phyloP scores from a whole-genome alignment of 2,329 filamentous ascomycete genomes.

The Pestalotiopsis sp. region DNA sequence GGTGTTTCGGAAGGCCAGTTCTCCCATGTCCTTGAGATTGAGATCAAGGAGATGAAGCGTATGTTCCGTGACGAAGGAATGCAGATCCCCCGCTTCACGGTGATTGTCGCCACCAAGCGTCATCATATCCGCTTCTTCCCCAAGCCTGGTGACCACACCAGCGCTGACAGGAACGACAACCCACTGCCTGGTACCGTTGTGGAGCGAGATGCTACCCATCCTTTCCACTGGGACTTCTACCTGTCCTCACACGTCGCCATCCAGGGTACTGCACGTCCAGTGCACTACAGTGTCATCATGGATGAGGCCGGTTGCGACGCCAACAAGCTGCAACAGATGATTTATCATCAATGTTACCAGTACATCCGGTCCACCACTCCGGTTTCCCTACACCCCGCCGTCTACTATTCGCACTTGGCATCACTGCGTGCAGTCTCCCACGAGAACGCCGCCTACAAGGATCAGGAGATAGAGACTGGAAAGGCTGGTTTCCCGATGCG shows the following conservation, averaged over 20 bases:
- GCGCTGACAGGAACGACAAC: slow-evolving; percentile 76
- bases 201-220: slow-evolving; percentile 87
- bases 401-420: slow-evolving; percentile 95
- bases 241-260: slow-evolving; percentile 70
- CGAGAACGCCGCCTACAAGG: slow-evolving; percentile 53
- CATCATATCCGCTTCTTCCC: slow-evolving; percentile 96
- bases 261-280: slow-evolving; percentile 90
- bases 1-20: slow-evolving; percentile 91
- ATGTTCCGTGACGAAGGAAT: slow-evolving; percentile 48
- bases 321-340: slow-evolving; percentile 79
- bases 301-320: slow-evolving; percentile 75
- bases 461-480: slow-evolving; percentile 45
- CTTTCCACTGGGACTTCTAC: slow-evolving; percentile 88
- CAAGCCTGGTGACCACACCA: slow-evolving; percentile 45
- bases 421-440: slow-evolving; percentile 80
- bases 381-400: slow-evolving; percentile 83
- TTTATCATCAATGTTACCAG: slow-evolving; percentile 94
- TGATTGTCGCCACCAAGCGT: slow-evolving; percentile 88
- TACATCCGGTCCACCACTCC: slow-evolving; percentile 92
- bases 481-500: slow-evolving; percentile 38
- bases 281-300: slow-evolving; percentile 86
- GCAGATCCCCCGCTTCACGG: slow-evolving; percentile 69
- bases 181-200: slow-evolving; percentile 85
- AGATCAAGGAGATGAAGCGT: slow-evolving; percentile 72
- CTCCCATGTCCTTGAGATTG: slow-evolving; percentile 74